A percentile compares a stretch with the other conserved stretches of the same genome.
These are phyloP conservation scores for Hypoxylon sp. DNA, from an alignment of 2,329 filamentous ascomycete genomes.

Conservation along the genomic window DNA sequence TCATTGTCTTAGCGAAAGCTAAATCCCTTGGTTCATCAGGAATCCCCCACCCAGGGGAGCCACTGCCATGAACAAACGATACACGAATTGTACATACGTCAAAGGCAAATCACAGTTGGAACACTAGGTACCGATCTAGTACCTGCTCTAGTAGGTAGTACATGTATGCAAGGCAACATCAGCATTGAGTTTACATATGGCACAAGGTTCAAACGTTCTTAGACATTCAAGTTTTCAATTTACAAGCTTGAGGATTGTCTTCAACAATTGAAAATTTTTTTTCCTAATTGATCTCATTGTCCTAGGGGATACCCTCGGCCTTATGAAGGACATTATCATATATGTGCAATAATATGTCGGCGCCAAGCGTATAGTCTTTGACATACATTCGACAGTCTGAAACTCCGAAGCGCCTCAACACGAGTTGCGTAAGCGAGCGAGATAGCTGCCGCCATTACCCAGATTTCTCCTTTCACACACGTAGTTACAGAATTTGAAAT, in stretches of 20 bases:
- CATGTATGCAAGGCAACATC: neutral
- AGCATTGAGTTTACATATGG: neutral
- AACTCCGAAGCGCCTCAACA: conserved; percentile 30
- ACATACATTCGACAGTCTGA: conserved; percentile 14
- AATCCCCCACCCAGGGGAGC: neutral
- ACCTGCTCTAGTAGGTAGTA: too few relatives aligned
- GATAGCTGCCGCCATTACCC: conserved; percentile 14
- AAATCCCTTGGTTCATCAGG: neutral
- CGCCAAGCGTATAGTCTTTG: conserved; percentile 27
- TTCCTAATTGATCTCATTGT: neutral
- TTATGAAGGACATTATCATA: conserved; percentile 15
- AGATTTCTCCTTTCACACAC: neutral
- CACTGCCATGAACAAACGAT: neutral
- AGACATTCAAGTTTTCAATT: neutral
- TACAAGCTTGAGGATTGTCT: neutral
- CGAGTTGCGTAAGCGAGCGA: conserved; percentile 21
- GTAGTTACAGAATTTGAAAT: neutral
- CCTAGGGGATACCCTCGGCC: conserved; percentile 1
- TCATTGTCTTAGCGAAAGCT: neutral
- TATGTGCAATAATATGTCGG: conserved; percentile 20
- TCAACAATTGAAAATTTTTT: neutral
- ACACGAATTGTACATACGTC: neutral
- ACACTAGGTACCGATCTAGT: neutral
- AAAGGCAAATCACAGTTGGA: neutral
- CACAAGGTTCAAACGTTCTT: too few relatives aligned